Base-by-base conservation (phyloP, 2,329 filamentous ascomycete genomes). In the Akanthomyces lecanii region DNA sequence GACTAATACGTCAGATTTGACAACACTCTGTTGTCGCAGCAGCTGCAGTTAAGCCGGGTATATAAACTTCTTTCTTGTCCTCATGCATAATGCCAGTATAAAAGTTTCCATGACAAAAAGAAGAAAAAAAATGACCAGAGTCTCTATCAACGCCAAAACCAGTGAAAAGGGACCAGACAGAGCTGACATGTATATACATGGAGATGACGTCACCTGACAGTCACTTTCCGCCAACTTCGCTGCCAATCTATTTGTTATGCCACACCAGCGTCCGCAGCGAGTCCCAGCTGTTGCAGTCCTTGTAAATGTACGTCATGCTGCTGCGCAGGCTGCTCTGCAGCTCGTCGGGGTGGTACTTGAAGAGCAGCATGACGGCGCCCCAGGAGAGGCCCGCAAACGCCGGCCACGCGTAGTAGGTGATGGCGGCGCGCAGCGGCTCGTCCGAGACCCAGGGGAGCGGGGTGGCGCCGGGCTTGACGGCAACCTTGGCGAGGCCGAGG, bases 221-320 rank as follows among this genome's bases (percentile, higher is more conserved):
- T 16, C 42, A 33, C 4, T 8, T 12, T 2, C 42, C 3, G 42
- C 40, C 18, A 14, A 11, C 18, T 14, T 23, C 6, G 28, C 28
- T 30, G 28, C 28, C 21, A 33, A 3, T 71, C 72, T 75, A 88
- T 72, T 86, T 86, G 69, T 98, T 98, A 76, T 97, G 89, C 83
- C 91, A 89, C 23, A 97, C 71, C 71, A 98, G 87, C 68, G 89
- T 98, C 75, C 89, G 81, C 73, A 97, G 80, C 45, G 89, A 90
- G 72, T 96, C 90, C 92, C 94, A 99, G 64, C 90, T 83, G 71
- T 97, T 90, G 67, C 90, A 92, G 75, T 98, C 90, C 64, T 86
- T 83, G 74, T 94, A 99, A 81, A 99, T 97, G 73, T 99, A 99
- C 70, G 86, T 91, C 95, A 99, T 99, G 79, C 92, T 97, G 77